phyloP scores from a whole-genome alignment of 768 basidiomycete genomes.

The Daedaleopsis sinensis region DNA sequence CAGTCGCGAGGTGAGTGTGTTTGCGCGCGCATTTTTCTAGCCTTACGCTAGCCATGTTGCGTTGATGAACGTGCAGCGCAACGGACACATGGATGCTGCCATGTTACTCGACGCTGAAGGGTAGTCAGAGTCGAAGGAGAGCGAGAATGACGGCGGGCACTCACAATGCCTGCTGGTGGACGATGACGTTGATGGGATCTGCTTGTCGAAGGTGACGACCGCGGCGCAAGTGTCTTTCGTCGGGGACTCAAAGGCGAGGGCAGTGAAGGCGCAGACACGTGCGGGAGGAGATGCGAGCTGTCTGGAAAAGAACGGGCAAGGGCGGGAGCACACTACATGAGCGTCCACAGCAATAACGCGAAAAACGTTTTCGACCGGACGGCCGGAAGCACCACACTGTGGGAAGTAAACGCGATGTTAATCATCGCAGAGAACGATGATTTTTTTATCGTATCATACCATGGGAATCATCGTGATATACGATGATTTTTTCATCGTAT shows the following conservation, averaged over 20 bases:
- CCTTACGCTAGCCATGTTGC: conserved; percentile 60
- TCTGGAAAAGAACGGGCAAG: not conserved
- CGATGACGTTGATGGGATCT: conserved; percentile 85
- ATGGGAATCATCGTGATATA: no score
- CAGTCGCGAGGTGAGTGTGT: not conserved
- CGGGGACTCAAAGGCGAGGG: conserved; percentile 82
- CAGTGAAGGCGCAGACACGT: conserved; percentile 46
- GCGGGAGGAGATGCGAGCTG: not conserved
- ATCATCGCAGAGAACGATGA: no score
- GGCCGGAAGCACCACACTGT: no score
- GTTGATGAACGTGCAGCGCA: conserved; percentile 79
- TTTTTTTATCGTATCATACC: no score
- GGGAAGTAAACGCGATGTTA: no score
- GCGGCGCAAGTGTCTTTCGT: conserved; percentile 96
- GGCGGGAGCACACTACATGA: conserved; percentile 1
- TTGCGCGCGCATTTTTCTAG: not conserved
- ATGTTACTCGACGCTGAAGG: conserved; percentile 52
- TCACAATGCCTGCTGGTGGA: conserved; percentile 75
- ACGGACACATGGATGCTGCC: conserved; percentile 81
- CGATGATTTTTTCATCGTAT: no score
- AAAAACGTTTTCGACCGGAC: not conserved
- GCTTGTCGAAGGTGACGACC: conserved; percentile 69
- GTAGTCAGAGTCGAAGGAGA: not conserved
- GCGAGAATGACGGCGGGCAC: conserved; percentile 21
- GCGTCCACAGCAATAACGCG: not conserved